Evolutionary conservation across 306 rosid genomes (phyloP).

Genomic region (Datisca glomerata): DNA sequence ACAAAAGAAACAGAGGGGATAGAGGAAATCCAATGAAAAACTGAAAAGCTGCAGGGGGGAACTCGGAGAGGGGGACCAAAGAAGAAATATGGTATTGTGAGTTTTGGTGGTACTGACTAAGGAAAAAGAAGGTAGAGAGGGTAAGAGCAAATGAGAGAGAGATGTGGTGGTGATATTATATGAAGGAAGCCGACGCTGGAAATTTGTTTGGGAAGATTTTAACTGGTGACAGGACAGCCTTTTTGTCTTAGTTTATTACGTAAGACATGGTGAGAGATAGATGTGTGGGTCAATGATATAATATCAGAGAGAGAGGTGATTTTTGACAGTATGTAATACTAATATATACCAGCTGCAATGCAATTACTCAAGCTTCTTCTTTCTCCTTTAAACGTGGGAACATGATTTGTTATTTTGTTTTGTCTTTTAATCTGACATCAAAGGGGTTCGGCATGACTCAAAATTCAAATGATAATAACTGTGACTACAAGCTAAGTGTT

Average conservation of each 20-base stretch:
- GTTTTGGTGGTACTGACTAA: not conserved
- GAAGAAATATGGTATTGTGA: not conserved
- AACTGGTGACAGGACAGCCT: not conserved
- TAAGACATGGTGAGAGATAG: not conserved
- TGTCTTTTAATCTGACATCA: too few relatives aligned
- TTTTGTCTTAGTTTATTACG: not conserved
- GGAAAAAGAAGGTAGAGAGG: not conserved
- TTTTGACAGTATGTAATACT: not conserved
- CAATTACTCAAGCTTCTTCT: too few relatives aligned
- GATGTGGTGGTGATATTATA: not conserved
- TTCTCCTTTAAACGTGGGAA: not conserved
- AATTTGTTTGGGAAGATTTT: not conserved
- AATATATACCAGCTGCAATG: too few relatives aligned
- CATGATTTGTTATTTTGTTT: not conserved
- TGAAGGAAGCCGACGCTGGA: constrained; percentile 5
- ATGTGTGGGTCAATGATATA: too few relatives aligned
- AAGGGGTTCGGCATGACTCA: not conserved
- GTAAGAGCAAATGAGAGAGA: not conserved
- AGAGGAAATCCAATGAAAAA: not conserved
- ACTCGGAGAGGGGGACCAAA: not conserved
- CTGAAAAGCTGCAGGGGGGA: not conserved
- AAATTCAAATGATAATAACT: too few relatives aligned
- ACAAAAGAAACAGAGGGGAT: not conserved
- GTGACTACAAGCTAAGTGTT: too few relatives aligned
- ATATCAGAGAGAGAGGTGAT: not conserved